Evolutionary conservation across 108 stramenopile genomes (phyloP).

Genomic region (Cylindrotheca fusiformis): DNA sequence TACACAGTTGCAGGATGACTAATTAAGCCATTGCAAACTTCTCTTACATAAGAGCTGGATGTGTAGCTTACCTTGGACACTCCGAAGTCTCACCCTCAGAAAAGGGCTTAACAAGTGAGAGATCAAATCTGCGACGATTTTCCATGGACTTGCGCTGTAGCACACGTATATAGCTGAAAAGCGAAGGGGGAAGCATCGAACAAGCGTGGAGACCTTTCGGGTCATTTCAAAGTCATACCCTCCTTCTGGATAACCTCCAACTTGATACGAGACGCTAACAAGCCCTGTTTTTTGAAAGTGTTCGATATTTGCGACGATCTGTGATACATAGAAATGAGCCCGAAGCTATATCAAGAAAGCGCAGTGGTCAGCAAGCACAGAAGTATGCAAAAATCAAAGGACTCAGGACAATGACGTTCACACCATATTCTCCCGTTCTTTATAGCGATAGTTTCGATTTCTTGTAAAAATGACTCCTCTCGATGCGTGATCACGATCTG

Average conservation of each 20-base stretch:
- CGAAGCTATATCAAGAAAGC: constrained; percentile 1
- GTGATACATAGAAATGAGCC: constrained; percentile 6
- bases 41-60: no score
- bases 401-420: neutral
- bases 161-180: constrained; percentile 3
- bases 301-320: neutral
- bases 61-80: constrained; percentile 8
- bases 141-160: neutral
- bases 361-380: neutral
- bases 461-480: constrained; percentile 5
- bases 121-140: constrained; percentile 1
- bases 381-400: neutral
- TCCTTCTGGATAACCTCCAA: constrained; percentile 4
- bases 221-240: constrained; percentile 11
- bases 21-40: no score
- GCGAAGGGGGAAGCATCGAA: neutral
- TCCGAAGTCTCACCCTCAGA: constrained; percentile 2
- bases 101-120: neutral
- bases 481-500: constrained; percentile 4
- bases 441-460: constrained; percentile 2
- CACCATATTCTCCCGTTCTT: constrained; percentile 8
- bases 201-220: neutral
- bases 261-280: constrained; percentile 7
- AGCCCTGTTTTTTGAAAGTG: constrained; percentile 1
- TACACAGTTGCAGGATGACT: no score